Evolutionary conservation across 73 alveolate species (phyloP), one percentile per base, ranked within the genome.

Genomic region (Symbiodinium natans): DNA sequence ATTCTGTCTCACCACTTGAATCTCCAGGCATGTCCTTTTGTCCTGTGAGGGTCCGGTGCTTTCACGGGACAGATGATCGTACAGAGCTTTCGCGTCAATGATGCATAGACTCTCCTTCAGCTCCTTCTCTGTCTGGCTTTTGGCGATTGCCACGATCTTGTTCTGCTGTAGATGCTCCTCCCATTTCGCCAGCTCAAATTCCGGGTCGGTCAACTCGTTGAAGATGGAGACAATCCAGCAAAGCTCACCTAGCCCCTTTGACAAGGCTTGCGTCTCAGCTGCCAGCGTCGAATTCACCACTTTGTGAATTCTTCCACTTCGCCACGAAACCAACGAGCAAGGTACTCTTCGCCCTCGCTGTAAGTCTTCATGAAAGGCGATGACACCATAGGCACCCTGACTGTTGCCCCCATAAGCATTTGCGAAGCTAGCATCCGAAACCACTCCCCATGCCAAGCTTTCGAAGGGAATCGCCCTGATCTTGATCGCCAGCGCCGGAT

Each of bases 211-310:
- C 41, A 85, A 82, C 75, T 84, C 93, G 11, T 23, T 15, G 1
- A 38, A 25, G 1, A 40, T 3, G 6, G 38, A 13, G 43, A 29
- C 38, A 1, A 41, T 29, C 93, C 93, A 84, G 17, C 38, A 23
- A 0, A 84, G 41, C 36, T 84, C 93, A 1, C 93, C 93, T 0
- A 84, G 77, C 15, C 93, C 93, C n/a, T 38, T 34, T 4, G 88
- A 82, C 6, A 82, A 9, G 11, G 63, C 38, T 31, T 82, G 88
- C 7, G 63, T 82, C 36, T 82, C 88, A 0, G 88, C 88, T 13
- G 88, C 88, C 63, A 82, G 38, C 0, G 88, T 82, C 3, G 59
- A 38, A 7, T 82, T 82, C 38, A 82, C 88, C 0, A 82, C 88
- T 1, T 38, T 0, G 21, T 82, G 88, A 23, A 84, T 42, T 6